phyloP scores from a whole-genome alignment of 2,329 filamentous ascomycete species.

The Trichoderma atroviride region DNA sequence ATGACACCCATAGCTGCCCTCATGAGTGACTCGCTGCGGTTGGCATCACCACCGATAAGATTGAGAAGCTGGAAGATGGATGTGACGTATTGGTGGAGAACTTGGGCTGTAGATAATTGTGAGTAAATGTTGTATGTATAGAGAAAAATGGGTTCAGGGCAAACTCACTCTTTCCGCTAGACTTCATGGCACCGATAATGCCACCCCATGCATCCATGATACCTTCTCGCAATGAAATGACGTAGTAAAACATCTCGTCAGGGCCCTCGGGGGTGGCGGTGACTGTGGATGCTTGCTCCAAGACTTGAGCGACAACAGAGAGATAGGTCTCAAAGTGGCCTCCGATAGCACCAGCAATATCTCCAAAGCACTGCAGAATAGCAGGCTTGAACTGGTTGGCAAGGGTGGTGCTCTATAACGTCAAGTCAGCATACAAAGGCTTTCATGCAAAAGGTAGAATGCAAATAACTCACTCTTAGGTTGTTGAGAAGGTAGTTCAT shows the following conservation, averaged over 20 bases:
- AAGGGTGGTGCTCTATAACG: constrained; percentile 70
- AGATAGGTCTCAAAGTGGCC: constrained; percentile 93
- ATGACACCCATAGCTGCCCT: constrained; percentile 96
- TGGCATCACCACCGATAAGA: constrained; percentile 76
- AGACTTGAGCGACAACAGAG: constrained; percentile 85
- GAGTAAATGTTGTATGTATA: constrained; percentile 34
- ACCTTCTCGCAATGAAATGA: constrained; percentile 90
- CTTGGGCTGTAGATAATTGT: constrained; percentile 55
- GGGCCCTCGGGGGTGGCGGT: constrained; percentile 77
- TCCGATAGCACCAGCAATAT: constrained; percentile 92
- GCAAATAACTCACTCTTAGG: constrained; percentile 64
- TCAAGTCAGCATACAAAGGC: constrained; percentile 1
- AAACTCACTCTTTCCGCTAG: constrained; percentile 70
- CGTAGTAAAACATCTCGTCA: constrained; percentile 96
- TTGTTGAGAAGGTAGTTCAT: constrained; percentile 98
- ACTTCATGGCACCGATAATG: constrained; percentile 92
- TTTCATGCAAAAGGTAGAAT: not conserved
- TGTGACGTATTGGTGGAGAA: constrained; percentile 76
- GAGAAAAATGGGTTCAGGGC: not conserved
- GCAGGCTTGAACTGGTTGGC: constrained; percentile 98
- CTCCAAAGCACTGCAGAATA: constrained; percentile 96
- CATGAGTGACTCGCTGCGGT: constrained; percentile 89
- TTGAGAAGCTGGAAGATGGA: constrained; percentile 87
- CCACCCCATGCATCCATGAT: constrained; percentile 99
- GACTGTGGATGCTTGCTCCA: constrained; percentile 89